Base-by-base conservation (phyloP, 352 stramenopile genomes). In the Poterioochromonas sp. region DNA sequence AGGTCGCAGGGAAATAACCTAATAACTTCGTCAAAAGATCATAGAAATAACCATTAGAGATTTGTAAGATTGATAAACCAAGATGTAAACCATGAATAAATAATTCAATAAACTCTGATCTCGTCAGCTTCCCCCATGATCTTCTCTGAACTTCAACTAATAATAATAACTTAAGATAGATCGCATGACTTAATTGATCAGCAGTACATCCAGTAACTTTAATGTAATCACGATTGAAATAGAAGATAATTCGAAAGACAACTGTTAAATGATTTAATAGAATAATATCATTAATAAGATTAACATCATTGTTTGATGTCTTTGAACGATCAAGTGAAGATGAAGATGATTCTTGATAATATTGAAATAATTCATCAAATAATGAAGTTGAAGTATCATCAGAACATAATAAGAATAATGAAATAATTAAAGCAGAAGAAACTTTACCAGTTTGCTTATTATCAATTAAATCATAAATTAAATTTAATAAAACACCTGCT, bases 21-120 rank as follows among this genome's bases (percentile, higher is more conserved):
- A 58, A 15, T 26, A 58, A 26, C 26, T 58, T 58, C 15, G 47
- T 26, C 26, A 58, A 26, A 26, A 58, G 47, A 15, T 58, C 47
- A 26, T 58, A 15, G 47, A 58, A 58, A 58, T 58, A 58, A 8
- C 62, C 62, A 12, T 71, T n/a, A 8, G 5, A 5, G 26, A 71
- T 71, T 44, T 41, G 34, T 35, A 71, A 29, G 8, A 47, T 71
- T 12, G 11, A 11, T 8, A 71, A 29, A 41, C 8, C 26, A 22
- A 71, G 39, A 3, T 29, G 15, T n/a, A 71, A 5, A 47, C 62
- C 32, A 71, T 44, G 29, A 71, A 40, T 71, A 26, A 71, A 44
- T n/a, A 44, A 2, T 47, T 41, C 62, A 12, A 71, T 29, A 44
- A 44, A 71, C 15, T 44, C 62, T 5, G 12, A 5, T 15, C 12